These are phyloP conservation scores for Carex cristatella DNA, from an alignment of 176 grass and related monocot species.

Conservation along the genomic window DNA sequence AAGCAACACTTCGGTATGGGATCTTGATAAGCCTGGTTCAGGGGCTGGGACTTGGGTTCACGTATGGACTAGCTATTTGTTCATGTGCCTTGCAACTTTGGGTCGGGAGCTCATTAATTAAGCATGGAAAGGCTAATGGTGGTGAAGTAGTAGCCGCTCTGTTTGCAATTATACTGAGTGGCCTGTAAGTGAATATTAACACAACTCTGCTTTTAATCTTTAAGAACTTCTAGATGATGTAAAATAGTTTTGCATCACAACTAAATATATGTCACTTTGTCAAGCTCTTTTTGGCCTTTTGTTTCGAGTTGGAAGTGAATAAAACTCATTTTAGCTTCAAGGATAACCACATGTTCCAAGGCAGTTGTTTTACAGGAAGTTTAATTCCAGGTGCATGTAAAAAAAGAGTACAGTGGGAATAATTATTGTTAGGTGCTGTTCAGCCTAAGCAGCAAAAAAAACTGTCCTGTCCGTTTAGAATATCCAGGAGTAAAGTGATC, in stretches of 20 bases:
- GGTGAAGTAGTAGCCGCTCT: conserved; percentile 83
- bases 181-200: conserved; percentile 60
- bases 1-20: conserved; percentile 92
- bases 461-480: not conserved
- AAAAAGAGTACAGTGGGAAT: not conserved
- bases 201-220: not conserved
- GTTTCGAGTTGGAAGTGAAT: not conserved
- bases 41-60: conserved; percentile 98
- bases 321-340: not conserved
- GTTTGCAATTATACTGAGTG: conserved; percentile 87
- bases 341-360: not conserved
- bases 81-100: conserved; percentile 99
- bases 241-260: not conserved
- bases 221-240: not conserved
- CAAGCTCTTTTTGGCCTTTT: not conserved
- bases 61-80: conserved; percentile 97
- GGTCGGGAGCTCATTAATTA: conserved; percentile 78
- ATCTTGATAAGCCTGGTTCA: conserved; percentile 96
- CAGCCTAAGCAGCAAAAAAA: not conserved
- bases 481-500: not conserved
- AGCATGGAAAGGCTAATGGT: conserved; percentile 78
- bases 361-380: not conserved
- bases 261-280: not conserved
- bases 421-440: not conserved
- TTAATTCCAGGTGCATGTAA: not conserved